Percentiles rank a stretch among this genome's conserved stretches.
Conservation (phyloP, 495 filamentous ascomycete species). For the Penicillium soppii region DNA sequence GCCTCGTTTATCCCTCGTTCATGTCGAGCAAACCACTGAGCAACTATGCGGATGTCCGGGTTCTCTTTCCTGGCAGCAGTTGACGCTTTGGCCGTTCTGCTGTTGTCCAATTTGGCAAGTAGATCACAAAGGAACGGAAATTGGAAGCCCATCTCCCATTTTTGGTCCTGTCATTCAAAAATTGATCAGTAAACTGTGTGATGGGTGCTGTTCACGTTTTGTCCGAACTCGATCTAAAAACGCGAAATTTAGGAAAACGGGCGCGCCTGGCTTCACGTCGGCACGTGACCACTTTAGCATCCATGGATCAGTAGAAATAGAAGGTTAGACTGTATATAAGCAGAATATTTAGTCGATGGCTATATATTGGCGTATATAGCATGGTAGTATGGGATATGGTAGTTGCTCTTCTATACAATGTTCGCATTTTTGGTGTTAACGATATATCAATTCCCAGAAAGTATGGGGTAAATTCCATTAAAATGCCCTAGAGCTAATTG, state of each 20-base stretch:
- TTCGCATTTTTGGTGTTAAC: no score
- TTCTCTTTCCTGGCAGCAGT: slow-evolving; percentile 29
- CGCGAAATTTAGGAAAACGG: background rate
- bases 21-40: slow-evolving; percentile 63
- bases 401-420: no score
- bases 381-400: no score
- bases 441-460: no score
- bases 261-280: slow-evolving; percentile 17
- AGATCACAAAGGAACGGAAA: slow-evolving; percentile 62
- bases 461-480: no score
- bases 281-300: slow-evolving; percentile 28
- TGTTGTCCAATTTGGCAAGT: slow-evolving; percentile 52
- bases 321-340: no score
- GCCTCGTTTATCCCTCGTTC: slow-evolving; percentile 48
- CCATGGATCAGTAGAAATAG: no score
- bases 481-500: no score
- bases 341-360: no score
- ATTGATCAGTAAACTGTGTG: background rate
- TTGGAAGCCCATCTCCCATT: slow-evolving; percentile 55
- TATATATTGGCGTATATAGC: no score
- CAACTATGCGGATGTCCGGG: slow-evolving; percentile 37
- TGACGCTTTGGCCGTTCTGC: slow-evolving; percentile 38
- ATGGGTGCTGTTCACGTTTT: background rate
- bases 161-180: background rate
- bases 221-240: background rate